phyloP scores from a whole-genome alignment of 257 asterid species.

The Solanum ossicruentum region DNA sequence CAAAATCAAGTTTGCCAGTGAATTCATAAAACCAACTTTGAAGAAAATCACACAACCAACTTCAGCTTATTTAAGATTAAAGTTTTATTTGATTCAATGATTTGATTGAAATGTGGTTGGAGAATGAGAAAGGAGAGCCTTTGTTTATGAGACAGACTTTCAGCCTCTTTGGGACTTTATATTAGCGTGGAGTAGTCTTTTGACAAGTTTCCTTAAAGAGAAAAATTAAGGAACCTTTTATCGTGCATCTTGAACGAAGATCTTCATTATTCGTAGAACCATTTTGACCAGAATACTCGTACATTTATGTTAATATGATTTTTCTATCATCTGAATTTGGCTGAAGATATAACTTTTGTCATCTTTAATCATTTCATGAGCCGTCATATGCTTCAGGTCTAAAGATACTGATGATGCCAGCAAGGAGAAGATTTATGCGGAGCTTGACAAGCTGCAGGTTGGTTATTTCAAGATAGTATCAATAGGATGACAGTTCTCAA shows the following conservation, averaged over 20 bases:
- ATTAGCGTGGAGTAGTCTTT: neutral
- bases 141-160: neutral
- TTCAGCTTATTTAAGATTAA: neutral
- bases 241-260: neutral
- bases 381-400: constrained; percentile 35
- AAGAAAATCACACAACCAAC: neutral
- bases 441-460: constrained; percentile 69
- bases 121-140: neutral
- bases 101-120: neutral
- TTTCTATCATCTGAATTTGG: neutral
- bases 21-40: neutral
- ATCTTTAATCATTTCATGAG: neutral
- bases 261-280: neutral
- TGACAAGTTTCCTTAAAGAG: neutral
- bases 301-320: neutral
- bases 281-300: neutral
- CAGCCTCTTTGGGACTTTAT: neutral
- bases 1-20: neutral
- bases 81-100: neutral
- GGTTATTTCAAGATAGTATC: neutral
- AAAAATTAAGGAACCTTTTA: neutral
- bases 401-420: constrained; percentile 22
- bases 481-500: neutral
- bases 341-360: neutral
- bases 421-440: constrained; percentile 30